These are phyloP conservation scores for Boletus rufocinnamomeus DNA, from an alignment of 768 basidiomycete species.

Conservation along the genomic window DNA sequence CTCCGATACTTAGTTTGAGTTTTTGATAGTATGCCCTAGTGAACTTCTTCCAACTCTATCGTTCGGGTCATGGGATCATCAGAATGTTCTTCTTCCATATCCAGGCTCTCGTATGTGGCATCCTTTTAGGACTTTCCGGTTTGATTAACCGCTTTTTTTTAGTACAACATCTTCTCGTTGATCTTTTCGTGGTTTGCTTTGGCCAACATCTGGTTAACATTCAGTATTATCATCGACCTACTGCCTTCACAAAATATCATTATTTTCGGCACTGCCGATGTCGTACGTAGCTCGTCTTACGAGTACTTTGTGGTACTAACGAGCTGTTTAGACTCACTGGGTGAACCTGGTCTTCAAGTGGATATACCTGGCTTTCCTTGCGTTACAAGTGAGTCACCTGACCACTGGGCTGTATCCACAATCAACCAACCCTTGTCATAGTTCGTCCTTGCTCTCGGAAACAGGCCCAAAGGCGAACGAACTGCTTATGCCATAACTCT, in stretches of 20 bases:
- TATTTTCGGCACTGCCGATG: conserved; percentile 69
- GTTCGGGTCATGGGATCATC: conserved; percentile 81
- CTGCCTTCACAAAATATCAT: conserved; percentile 54
- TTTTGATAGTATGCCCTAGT: conserved; percentile 77
- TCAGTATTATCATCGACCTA: conserved; percentile 91
- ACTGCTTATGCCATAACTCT: conserved; percentile 68
- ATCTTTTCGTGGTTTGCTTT: conserved; percentile 93
- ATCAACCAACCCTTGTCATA: conserved; percentile 18
- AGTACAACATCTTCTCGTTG: conserved; percentile 86
- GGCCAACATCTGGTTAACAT: conserved; percentile 94
- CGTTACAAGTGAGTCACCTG: conserved; percentile 55
- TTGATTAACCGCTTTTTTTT: conserved; percentile 7
- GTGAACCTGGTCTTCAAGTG: conserved; percentile 81
- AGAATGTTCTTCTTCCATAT: conserved; percentile 98
- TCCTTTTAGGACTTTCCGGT: neutral
- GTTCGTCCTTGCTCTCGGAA: conserved; percentile 75
- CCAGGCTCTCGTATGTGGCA: conserved; percentile 73
- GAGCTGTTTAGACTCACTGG: conserved; percentile 68
- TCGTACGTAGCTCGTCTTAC: conserved; percentile 52
- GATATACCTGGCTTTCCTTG: conserved; percentile 85
- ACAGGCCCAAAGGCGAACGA: conserved; percentile 88
- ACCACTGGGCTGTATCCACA: neutral
- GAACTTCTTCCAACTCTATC: conserved; percentile 89
- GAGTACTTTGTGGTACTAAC: neutral
- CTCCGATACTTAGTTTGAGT: neutral